Evolutionary conservation across 2,329 filamentous ascomycete species (phyloP).

Genomic region (Pseudocercospora fuligena): DNA sequence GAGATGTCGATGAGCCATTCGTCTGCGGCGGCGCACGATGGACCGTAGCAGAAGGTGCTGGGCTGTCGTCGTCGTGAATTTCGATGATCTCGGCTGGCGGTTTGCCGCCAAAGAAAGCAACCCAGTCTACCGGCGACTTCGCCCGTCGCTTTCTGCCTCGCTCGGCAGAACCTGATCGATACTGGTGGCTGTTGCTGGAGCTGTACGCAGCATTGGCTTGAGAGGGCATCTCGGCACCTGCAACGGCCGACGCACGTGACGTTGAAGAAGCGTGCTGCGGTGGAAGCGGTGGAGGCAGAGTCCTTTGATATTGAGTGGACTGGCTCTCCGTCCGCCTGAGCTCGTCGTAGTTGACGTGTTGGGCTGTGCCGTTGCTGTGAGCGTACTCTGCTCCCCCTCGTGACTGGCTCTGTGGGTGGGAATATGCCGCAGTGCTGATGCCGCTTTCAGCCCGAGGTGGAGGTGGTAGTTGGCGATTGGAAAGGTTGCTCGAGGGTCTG

Average conservation of each 20-base stretch:
- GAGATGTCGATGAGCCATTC: slow-evolving; percentile 42
- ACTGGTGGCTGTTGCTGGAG: slow-evolving; percentile 7
- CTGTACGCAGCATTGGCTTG: slow-evolving; percentile 20
- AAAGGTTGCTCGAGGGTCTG: slow-evolving; percentile 40
- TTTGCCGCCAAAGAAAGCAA: slow-evolving; percentile 43
- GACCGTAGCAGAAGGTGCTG: slow-evolving; percentile 30
- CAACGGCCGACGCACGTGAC: slow-evolving; percentile 33
- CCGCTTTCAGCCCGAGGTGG: slow-evolving; percentile 38
- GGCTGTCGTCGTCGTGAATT: slow-evolving; percentile 55
- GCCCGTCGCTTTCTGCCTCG: slow-evolving; percentile 28
- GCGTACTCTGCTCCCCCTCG: slow-evolving; percentile 34
- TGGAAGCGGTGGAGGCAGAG: slow-evolving; percentile 30
- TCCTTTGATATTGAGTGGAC: slow-evolving; percentile 32
- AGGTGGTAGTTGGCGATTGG: slow-evolving; percentile 35
- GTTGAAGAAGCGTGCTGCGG: slow-evolving; percentile 26
- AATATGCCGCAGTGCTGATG: slow-evolving; percentile 36
- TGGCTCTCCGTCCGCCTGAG: slow-evolving; percentile 36
- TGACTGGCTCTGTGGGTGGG: slow-evolving; percentile 32
- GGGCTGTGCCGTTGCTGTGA: slow-evolving; percentile 30
- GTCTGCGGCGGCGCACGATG: slow-evolving; percentile 30
- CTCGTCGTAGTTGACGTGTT: slow-evolving; percentile 33
- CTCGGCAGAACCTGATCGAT: slow-evolving; percentile 24
- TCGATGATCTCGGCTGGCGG: slow-evolving; percentile 57
- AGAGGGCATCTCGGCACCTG: slow-evolving; percentile 19
- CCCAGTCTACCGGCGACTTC: slow-evolving; percentile 43